These are phyloP conservation scores for Physocladia obscura DNA, from an alignment of 192 early-diverging fungal species.

Conservation along the genomic window DNA sequence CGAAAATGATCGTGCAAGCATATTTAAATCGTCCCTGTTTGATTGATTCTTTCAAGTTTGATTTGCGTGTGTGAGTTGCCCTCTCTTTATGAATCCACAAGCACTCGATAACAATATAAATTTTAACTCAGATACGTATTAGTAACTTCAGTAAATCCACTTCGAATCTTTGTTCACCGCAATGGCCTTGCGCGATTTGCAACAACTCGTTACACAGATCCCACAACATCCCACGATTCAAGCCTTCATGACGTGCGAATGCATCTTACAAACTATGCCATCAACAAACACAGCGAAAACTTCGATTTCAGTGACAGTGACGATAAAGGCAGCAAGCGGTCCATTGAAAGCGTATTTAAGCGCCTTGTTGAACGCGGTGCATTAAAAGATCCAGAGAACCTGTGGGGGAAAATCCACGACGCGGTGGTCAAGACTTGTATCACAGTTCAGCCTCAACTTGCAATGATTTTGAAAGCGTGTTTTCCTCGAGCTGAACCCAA, in stretches of 20 bases:
- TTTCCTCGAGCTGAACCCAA: conserved; percentile 32
- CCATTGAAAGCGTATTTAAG: conserved; percentile 40
- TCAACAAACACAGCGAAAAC: conserved; percentile 56
- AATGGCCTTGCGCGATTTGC: conserved; percentile 64
- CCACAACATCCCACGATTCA: conserved; percentile 6
- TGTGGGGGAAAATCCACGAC: conserved; percentile 51
- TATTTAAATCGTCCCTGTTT: conserved; percentile 52
- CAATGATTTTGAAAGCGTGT: conserved; percentile 46
- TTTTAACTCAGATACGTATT: conserved; percentile 53
- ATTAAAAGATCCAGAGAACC: conserved; percentile 13
- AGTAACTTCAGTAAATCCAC: conserved; percentile 53
- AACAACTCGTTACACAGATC: conserved; percentile 50
- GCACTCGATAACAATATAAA: too few species aligned
- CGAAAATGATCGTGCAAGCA: conserved; percentile 46
- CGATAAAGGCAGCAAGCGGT: conserved; percentile 44
- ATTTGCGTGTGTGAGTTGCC: conserved; percentile 45
- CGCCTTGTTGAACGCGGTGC: conserved; percentile 20
- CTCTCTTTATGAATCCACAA: background rate
- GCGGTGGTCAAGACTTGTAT: conserved; percentile 56
- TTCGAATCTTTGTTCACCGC: conserved; percentile 56
- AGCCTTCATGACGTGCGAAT: conserved; percentile 55
- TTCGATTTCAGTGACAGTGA: conserved; percentile 38
- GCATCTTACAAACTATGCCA: conserved; percentile 67
- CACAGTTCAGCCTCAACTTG: conserved; percentile 51
- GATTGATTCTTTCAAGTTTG: conserved; percentile 61